Percentiles rank a stretch among this genome's conserved stretches.
These are phyloP conservation scores for Peronosclerospora sorghi DNA, from an alignment of 352 stramenopile species.

Conservation along the genomic window DNA sequence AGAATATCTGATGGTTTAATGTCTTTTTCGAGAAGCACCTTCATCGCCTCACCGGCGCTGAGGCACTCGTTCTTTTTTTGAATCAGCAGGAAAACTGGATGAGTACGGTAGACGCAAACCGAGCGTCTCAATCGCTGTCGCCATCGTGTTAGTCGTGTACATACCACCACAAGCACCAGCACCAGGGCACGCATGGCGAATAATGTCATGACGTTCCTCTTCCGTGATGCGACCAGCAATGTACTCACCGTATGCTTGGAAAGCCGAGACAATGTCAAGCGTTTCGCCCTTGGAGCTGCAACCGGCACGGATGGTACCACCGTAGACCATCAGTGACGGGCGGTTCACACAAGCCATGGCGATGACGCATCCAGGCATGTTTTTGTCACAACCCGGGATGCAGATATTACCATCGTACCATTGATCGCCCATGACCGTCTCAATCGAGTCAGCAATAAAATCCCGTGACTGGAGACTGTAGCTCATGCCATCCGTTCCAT, in stretches of 20 bases:
- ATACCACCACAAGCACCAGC: conserved; percentile 95
- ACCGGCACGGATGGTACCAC: conserved; percentile 94
- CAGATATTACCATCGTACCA: conserved; percentile 98
- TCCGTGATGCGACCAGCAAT: conserved; percentile 89
- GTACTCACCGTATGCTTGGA: conserved; percentile 94
- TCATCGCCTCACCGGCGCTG: conserved; percentile 83
- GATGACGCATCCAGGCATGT: conserved; percentile 98
- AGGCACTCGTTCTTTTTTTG: conserved; percentile 87
- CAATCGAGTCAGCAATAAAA: conserved; percentile 98
- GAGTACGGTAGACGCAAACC: conserved; percentile 95
- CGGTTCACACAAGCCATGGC: conserved; percentile 97
- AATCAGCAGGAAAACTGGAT: conserved; percentile 91
- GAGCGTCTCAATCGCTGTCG: conserved; percentile 94
- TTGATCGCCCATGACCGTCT: conserved; percentile 97
- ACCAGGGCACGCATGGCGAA: conserved; percentile 91
- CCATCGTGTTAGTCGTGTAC: conserved; percentile 99
- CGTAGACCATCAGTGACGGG: conserved; percentile 97
- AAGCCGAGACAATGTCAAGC: conserved; percentile 95
- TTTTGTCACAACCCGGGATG: conserved; percentile 98
- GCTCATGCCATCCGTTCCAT: conserved; percentile 94
- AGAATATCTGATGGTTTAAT: conserved; percentile 98
- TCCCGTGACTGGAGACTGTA: conserved; percentile 94
- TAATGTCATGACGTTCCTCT: conserved; percentile 88
- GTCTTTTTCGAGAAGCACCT: conserved; percentile 87
- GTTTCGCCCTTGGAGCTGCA: conserved; percentile 80